phyloP scores from a whole-genome alignment of 441 rosid genomes.

The Theobroma grandiflorum region DNA sequence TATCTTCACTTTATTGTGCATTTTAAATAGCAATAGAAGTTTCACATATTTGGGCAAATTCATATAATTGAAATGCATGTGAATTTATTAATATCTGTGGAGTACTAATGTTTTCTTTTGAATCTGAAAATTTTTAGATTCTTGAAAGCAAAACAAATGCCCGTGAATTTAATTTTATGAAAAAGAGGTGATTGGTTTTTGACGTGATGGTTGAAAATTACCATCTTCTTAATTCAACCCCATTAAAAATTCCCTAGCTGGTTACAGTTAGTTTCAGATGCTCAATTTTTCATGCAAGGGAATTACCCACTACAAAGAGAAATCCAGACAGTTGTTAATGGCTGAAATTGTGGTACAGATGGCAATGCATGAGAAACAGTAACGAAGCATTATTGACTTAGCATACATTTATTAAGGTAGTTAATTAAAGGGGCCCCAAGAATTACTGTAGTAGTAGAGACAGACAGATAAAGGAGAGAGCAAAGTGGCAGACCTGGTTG shows the following conservation, averaged over 20 bases:
- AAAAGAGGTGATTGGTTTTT: background rate
- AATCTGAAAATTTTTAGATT: too few species aligned
- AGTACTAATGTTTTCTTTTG: too few species aligned
- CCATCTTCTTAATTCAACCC: background rate
- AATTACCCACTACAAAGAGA: background rate
- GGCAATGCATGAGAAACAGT: background rate
- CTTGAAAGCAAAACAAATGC: background rate
- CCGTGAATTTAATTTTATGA: background rate
- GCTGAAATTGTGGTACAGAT: background rate
- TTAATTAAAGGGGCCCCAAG: slow-evolving; percentile 11
- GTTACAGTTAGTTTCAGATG: background rate
- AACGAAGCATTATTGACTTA: slow-evolving; percentile 5
- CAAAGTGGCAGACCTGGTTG: slow-evolving; percentile 27
- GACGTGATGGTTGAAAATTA: background rate
- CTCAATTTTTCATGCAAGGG: background rate
- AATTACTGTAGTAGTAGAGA: background rate
- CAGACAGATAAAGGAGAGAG: background rate
- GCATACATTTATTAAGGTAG: slow-evolving; percentile 3
- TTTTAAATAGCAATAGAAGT: too few species aligned
- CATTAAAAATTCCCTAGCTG: background rate
- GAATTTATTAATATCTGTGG: too few species aligned
- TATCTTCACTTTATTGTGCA: background rate
- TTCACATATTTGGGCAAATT: too few species aligned
- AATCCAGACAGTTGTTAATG: background rate
- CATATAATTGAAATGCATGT: too few species aligned